Conservation (phyloP, 805 yeast species). For the Blastobotrys mokoenaii region DNA sequence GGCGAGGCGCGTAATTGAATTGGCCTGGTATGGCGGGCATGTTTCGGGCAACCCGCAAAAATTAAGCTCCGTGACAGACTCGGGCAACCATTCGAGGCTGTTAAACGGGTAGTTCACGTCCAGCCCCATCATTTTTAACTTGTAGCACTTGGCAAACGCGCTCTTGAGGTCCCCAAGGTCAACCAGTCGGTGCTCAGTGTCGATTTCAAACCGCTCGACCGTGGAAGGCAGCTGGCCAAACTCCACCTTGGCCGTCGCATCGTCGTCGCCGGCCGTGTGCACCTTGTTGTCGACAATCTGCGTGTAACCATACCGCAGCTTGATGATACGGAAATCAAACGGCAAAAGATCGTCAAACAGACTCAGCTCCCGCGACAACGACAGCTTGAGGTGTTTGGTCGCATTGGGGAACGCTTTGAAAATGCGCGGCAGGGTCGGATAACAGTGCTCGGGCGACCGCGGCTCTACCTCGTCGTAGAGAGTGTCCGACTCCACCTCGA, state of each 20-base stretch:
- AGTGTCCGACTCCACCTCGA: not conserved
- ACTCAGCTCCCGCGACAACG: not conserved
- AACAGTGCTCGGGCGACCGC: not conserved
- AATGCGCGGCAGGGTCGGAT: not conserved
- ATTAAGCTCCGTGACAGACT: not conserved
- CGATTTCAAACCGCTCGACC: conserved; percentile 1
- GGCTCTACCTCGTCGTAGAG: not conserved
- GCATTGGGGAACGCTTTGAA: not conserved
- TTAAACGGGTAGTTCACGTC: not conserved
- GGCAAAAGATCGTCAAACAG: not conserved
- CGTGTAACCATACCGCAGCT: not conserved
- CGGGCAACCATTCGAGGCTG: not conserved
- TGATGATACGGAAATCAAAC: conserved; percentile 1
- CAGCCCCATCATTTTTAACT: not conserved
- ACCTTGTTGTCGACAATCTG: not conserved
- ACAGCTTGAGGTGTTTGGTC: not conserved
- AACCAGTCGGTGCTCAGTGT: not conserved
- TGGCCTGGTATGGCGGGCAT: not conserved
- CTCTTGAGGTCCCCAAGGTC: not conserved
- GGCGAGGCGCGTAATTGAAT: not conserved
- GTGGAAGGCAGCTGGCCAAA: not conserved
- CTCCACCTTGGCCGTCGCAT: not conserved
- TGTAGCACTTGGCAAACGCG: not conserved
- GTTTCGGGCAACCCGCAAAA: not conserved
- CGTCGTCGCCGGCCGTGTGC: not conserved